Evolutionary conservation across 1,139 yeast genomes (phyloP).

Genomic region (Saccharomyces hybrid): DNA sequence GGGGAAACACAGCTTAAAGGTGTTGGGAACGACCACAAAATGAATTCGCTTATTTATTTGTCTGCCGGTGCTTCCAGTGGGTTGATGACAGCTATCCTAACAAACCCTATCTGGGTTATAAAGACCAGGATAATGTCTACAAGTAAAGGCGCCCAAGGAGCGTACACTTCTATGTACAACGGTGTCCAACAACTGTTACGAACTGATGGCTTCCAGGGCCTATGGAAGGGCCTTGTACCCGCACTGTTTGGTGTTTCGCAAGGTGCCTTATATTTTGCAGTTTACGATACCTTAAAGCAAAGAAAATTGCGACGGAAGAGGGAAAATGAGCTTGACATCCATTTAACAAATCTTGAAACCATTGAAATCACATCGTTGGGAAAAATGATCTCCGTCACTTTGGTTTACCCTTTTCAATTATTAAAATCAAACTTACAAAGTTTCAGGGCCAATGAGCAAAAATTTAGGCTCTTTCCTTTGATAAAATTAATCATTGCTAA

Average conservation of each 20-base stretch:
- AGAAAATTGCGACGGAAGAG: slow-evolving; percentile 12
- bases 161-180: slow-evolving; percentile 48
- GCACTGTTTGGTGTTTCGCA: slow-evolving; percentile 79
- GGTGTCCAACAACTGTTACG: slow-evolving; percentile 35
- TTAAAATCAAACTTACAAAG: slow-evolving; percentile 72
- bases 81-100: slow-evolving; percentile 57
- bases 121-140: slow-evolving; percentile 80
- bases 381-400: slow-evolving; percentile 58
- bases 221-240: slow-evolving; percentile 82
- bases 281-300: slow-evolving; percentile 67
- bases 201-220: slow-evolving; percentile 62
- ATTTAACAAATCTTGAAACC: slow-evolving; percentile 48
- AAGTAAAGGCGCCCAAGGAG: slow-evolving; percentile 38
- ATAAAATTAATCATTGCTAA: slow-evolving; percentile 34
- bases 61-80: slow-evolving; percentile 65
- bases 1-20: not conserved
- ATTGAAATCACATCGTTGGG: slow-evolving; percentile 59
- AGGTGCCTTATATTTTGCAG: slow-evolving; percentile 79
- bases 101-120: slow-evolving; percentile 96
- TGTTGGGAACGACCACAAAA: slow-evolving; percentile 19
- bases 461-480: slow-evolving; percentile 41
- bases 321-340: slow-evolving; percentile 14
- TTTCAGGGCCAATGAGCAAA: slow-evolving; percentile 28
- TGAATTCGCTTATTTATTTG: slow-evolving; percentile 35
- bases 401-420: slow-evolving; percentile 82